Percentiles rank a stretch among this genome's conserved stretches.
phyloP scores from a whole-genome alignment of 2,329 filamentous ascomycete genomes.

The Leptographium radiaticola region DNA sequence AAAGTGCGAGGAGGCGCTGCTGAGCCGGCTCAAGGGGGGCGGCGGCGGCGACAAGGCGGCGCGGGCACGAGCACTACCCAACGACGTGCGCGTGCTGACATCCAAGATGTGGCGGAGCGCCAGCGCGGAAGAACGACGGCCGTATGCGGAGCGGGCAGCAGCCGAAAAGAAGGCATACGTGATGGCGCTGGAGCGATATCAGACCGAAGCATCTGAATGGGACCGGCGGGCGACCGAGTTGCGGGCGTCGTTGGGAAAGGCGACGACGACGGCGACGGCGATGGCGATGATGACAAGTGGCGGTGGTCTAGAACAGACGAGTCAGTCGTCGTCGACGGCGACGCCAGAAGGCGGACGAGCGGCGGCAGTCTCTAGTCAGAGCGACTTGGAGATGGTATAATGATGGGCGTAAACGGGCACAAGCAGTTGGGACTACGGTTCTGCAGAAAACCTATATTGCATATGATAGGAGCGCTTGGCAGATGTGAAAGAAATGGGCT shows the following conservation, averaged over 20 bases:
- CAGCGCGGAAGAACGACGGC: slow-evolving; percentile 53
- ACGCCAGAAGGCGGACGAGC: slow-evolving; percentile 14
- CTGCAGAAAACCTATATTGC: too few relatives aligned
- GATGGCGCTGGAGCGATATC: slow-evolving; percentile 44
- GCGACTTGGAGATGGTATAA: background rate
- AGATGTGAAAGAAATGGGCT: too few relatives aligned
- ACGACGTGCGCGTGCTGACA: slow-evolving; percentile 73
- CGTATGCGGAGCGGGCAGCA: slow-evolving; percentile 64
- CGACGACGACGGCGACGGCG: slow-evolving; percentile 17
- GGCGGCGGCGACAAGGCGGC: slow-evolving; percentile 38
- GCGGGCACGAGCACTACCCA: slow-evolving; percentile 52
- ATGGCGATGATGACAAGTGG: slow-evolving; percentile 15
- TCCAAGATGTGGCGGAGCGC: slow-evolving; percentile 87
- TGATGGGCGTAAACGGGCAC: too few relatives aligned
- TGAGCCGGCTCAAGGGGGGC: slow-evolving; percentile 30
- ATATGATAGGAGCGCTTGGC: too few relatives aligned
- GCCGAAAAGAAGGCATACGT: slow-evolving; percentile 55
- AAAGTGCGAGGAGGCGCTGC: slow-evolving; percentile 40
- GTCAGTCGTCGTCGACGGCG: slow-evolving; percentile 1
- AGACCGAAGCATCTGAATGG: slow-evolving; percentile 53
- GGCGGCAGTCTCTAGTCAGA: background rate
- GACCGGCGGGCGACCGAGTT: slow-evolving; percentile 50
- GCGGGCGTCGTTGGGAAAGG: slow-evolving; percentile 30
- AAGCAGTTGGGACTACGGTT: too few relatives aligned
- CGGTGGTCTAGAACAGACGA: slow-evolving; percentile 18